Evolutionary conservation across 257 asterid genomes (phyloP).

Genomic region (Anisodus acutangulus): DNA sequence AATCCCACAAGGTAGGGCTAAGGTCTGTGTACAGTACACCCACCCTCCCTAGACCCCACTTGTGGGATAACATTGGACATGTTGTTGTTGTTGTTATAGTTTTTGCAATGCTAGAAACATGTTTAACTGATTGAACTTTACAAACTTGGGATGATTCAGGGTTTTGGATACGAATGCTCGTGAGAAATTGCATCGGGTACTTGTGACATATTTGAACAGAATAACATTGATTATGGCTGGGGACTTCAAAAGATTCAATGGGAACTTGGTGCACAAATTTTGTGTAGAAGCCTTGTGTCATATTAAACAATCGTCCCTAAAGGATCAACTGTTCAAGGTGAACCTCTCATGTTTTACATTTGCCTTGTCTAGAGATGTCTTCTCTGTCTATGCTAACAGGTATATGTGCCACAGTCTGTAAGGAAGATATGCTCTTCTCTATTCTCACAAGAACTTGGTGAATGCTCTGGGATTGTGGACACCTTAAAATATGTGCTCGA

Average conservation of each 20-base stretch:
- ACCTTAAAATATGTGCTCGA: conserved; percentile 58
- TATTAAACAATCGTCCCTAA: conserved; percentile 58
- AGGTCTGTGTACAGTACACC: no score
- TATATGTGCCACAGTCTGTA: conserved; percentile 60
- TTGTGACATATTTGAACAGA: conserved; percentile 68
- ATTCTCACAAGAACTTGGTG: conserved; percentile 56
- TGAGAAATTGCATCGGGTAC: conserved; percentile 58
- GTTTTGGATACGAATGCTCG: conserved; percentile 59
- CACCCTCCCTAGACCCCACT: no score
- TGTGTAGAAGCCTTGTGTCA: conserved; percentile 56
- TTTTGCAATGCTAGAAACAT: conserved; percentile 7
- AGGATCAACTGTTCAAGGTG: conserved; percentile 81
- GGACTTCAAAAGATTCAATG: conserved; percentile 49
- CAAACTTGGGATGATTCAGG: conserved; percentile 46
- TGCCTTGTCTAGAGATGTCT: background rate
- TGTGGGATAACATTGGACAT: no score
- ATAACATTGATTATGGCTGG: conserved; percentile 58
- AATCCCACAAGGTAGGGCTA: no score
- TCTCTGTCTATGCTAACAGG: conserved; percentile 21
- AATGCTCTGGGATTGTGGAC: conserved; percentile 44
- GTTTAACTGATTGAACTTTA: conserved; percentile 36
- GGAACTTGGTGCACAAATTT: conserved; percentile 63
- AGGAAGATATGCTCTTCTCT: conserved; percentile 65
- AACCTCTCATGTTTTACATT: conserved; percentile 24
- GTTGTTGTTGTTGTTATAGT: background rate